Base-by-base conservation (phyloP, 1,284 basidiomycete genomes). In the Omphalotus olearius region DNA sequence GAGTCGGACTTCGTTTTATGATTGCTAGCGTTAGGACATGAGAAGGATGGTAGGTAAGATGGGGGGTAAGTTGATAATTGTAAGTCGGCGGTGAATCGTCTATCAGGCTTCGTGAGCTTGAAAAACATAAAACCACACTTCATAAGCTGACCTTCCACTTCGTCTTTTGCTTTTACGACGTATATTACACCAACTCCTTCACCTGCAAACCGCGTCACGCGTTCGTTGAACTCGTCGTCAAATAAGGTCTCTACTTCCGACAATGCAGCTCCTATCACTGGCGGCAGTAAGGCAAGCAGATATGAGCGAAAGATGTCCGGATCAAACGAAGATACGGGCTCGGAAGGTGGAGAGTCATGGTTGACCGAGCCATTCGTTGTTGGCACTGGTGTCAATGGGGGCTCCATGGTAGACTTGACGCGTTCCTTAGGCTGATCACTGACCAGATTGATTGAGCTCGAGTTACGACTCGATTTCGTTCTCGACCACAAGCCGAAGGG, bases 1-100 rank as follows among this genome's bases (percentile, higher is more conserved):
- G 80, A 1, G 80, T 85, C 0, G 90, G 83, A 6, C 84, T 83
- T 44, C 94, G 88, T 70, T 98, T 98, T 76, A 99, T 97, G 65
- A 98, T 80, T 30, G 94, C 94, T 46, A 99, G 82, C 0, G 93
- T 96, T 7, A 88, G 90, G 51, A 88, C 78, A 70, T 92, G 85
- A 36, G 83, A 82, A 9, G 88, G 73, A 45, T 92, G 85, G 70
- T 97, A 94, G n/a, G 80, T 78, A 25, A 93, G 78, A 51, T 88
- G 82, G 6, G 81, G 69, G 9, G 87, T 83, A 50, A 94, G 74
- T 35, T 81, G 74, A 66, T 92, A 93, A 42, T 76, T 73, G 66
- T 82, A 85, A 18, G 74, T 78, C 30, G 79, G 76, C 41, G 74
- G 72, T 37, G 71, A 69, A 54, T 89, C 86, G 64, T 85, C 84